These are phyloP conservation scores for Chenopodium berlandieri DNA, from an alignment of 148 eudicot species.

Conservation along the genomic window DNA sequence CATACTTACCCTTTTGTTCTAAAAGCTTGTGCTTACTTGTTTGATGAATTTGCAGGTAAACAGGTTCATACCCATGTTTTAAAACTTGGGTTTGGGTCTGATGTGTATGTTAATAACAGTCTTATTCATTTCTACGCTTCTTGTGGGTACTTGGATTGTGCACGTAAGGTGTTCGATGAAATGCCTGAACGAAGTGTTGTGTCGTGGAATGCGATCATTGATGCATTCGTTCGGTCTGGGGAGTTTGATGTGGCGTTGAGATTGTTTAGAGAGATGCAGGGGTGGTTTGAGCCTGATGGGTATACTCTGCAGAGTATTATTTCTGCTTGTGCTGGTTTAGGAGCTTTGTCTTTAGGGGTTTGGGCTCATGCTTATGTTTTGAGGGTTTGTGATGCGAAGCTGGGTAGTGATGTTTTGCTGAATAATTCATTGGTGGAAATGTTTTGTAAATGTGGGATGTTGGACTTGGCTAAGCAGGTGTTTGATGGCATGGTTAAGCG, in stretches of 20 bases:
- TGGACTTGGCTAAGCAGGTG: conserved; percentile 53
- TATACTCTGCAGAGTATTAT: conserved; percentile 62
- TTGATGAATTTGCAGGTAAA: conserved; percentile 44
- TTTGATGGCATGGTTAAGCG: conserved; percentile 52
- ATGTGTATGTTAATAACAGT: conserved; percentile 59
- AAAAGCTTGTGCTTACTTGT: conserved; percentile 68
- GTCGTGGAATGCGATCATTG: conserved; percentile 71
- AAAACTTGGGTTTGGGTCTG: conserved; percentile 54
- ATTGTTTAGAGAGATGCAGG: conserved; percentile 48
- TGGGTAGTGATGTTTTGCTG: conserved; percentile 40
- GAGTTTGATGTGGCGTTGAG: conserved; percentile 60
- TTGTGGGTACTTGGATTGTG: conserved; percentile 54
- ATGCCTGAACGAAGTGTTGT: conserved; percentile 71
- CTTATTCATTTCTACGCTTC: conserved; percentile 60
- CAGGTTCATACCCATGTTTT: conserved; percentile 51
- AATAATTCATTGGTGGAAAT: conserved; percentile 59
- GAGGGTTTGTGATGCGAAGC: conserved; percentile 29
- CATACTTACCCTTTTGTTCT: conserved; percentile 72
- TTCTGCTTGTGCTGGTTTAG: conserved; percentile 65
- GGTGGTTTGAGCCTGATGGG: conserved; percentile 57
- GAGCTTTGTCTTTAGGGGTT: conserved; percentile 61
- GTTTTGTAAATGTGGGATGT: conserved; percentile 71
- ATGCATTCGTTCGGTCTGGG: conserved; percentile 51
- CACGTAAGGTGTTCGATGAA: conserved; percentile 56
- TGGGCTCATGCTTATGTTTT: conserved; percentile 72